Base-by-base conservation (phyloP, 2,329 filamentous ascomycete species). In the Stemphylium beticola region DNA sequence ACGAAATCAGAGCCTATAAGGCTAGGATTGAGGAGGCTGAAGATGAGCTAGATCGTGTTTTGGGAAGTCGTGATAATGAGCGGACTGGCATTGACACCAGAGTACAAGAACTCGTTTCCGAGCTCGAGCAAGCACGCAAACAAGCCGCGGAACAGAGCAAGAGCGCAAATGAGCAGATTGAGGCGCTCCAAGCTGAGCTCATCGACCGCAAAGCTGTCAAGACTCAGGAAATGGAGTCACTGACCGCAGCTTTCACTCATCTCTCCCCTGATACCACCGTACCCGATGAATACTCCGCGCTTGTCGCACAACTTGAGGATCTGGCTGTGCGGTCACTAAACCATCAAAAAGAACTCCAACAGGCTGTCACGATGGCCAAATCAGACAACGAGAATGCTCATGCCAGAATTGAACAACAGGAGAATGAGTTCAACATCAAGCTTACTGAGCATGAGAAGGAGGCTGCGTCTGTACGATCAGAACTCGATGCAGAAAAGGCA, bases 41-140 rank as follows among this genome's bases (percentile, higher is more conserved):
- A 75, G 93, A 97, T 67, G 93, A 96, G 69, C 85, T 98, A 46
- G 93, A 97, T 65, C 85, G 92, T 55, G 85, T 93, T 49, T 83
- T 91, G 37, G 91, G 92, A 65, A 92, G 90, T 36, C 85, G 91
- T 38, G 92, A 97, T 62, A 88, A 96, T 63, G 90, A 95, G 67
- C 90, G 87, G 67, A 85, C 85, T 4, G 83, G 84, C 2, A 83
- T 87, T 39, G 88, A 93, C 58, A 85, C 89, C 41, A 87, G 83
- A 53, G 79, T 92, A 29, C 85, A 85, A 40, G 79, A 82, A 8
- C 81, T 96, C 1, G 85, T 92, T 66, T 79, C 84, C 14, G 90
- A 96, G 64, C 77, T 96, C 14, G 85, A 91, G 50, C 83, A 82
- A 44, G 74, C 88, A 17, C 80, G 79, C 41, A 73, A 72, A 34